Percentiles rank a stretch among this genome's conserved stretches.
Conservation (phyloP, 2,329 filamentous ascomycete species). For the Pseudonectria buxi region DNA sequence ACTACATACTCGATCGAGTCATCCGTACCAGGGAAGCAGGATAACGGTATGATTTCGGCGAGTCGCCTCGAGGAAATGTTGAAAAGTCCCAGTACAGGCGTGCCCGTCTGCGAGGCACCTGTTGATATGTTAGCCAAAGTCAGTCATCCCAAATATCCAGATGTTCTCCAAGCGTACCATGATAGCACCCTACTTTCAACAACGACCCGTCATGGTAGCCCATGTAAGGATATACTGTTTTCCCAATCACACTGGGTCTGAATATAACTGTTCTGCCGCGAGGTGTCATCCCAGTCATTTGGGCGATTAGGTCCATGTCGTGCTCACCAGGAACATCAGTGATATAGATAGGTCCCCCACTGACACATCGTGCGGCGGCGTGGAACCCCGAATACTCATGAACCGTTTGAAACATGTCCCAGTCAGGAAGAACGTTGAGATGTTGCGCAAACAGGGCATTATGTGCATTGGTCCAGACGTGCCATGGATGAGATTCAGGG, state of each 20-base stretch:
- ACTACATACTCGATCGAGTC: slow-evolving; percentile 58
- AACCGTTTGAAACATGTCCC: slow-evolving; percentile 63
- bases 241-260: slow-evolving; percentile 67
- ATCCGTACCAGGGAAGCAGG: slow-evolving; percentile 65
- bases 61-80: slow-evolving; percentile 62
- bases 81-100: slow-evolving; percentile 75
- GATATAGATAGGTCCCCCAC: slow-evolving; percentile 89
- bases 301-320: slow-evolving; percentile 63
- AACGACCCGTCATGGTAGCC: slow-evolving; percentile 66
- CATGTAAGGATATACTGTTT: slow-evolving; percentile 65
- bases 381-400: slow-evolving; percentile 74
- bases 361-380: slow-evolving; percentile 81
- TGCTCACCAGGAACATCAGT: slow-evolving; percentile 84
- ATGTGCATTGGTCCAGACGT: slow-evolving; percentile 90
- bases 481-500: slow-evolving; percentile 80
- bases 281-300: slow-evolving; percentile 72
- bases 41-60: slow-evolving; percentile 63
- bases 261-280: slow-evolving; percentile 72
- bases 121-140: slow-evolving; percentile 3
- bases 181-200: slow-evolving; percentile 73
- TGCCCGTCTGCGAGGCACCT: slow-evolving; percentile 57
- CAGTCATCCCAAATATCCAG: too few relatives aligned
- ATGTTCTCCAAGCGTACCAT: slow-evolving; percentile 42
- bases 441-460: slow-evolving; percentile 77
- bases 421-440: slow-evolving; percentile 80